Base-by-base conservation (phyloP, 2,329 filamentous ascomycete genomes). In the Colletotrichum magnum region DNA sequence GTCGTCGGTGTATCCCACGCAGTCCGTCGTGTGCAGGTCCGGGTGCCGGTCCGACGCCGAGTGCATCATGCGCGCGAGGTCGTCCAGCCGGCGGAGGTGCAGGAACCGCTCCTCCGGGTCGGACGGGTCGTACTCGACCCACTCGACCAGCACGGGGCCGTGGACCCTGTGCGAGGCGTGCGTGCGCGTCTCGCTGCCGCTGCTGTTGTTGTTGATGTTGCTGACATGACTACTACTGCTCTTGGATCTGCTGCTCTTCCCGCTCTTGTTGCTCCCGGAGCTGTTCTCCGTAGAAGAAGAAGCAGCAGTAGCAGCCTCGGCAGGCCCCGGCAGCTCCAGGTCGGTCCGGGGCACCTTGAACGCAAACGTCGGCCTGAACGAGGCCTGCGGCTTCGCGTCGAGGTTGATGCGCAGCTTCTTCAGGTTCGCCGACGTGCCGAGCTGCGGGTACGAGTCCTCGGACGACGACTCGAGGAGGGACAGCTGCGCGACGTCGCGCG, bases 401-500 rank as follows among this genome's bases (percentile, higher is more conserved):
- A 85, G 79, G 74, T 85, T 85, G 73, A 85, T 83, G 59, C 82
- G 79, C 24, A 85, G 78, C 57, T 82, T 79, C 74, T 85, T 85
- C 61, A 85, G 78, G 52, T 77, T 80, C 50, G 83, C 83, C 0
- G 82, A 81, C 26, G 80, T 75, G 58, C 78, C 83, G 24, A 85
- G 78, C 50, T 81, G 75, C 3, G 83, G 82, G 69, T 84, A 85
- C 45, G 79, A 75, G 43, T 80, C 82, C 4, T 76, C 78, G 6
- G 82, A 78, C 3, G 83, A 83, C 12, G 74, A 78, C 53, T 84
- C 82, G 7, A 85, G 79, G 5, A 84, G 76, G 15, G 77, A 79
- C 45, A 85, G 78, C 73, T 85, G 77, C 16, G 74, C 71, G 50
- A 84, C 60, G 65, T 84, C 82, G 47, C 82, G 78, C 64, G 82